A percentile compares a stretch with the other conserved stretches of the same genome.
phyloP scores from a whole-genome alignment of 371 early-diverging fungal genomes.

The Syncephalastrum sp. region DNA sequence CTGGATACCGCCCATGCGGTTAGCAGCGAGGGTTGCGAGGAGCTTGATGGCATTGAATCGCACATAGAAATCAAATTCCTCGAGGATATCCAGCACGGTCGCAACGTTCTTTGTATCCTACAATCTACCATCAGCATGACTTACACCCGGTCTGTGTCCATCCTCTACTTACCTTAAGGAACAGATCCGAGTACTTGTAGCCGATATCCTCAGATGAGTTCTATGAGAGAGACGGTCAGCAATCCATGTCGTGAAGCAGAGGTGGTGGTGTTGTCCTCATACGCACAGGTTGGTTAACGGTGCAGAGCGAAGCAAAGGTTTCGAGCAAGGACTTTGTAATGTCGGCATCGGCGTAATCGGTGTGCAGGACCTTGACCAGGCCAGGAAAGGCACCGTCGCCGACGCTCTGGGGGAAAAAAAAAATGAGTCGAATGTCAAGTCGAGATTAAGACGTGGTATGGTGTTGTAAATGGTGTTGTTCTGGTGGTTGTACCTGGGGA shows the following conservation, averaged over 20 bases:
- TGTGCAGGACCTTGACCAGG: constrained; percentile 71
- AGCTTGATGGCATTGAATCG: constrained; percentile 87
- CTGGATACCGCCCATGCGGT: constrained; percentile 71
- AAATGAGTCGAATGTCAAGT: neutral
- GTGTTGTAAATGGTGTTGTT: no score
- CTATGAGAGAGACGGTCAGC: constrained; percentile 15
- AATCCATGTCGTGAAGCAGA: neutral
- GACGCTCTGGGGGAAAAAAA: constrained; percentile 63
- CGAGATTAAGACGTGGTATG: neutral
- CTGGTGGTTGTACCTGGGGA: constrained; percentile 30
- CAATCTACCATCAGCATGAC: neutral
- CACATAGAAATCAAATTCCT: constrained; percentile 91
- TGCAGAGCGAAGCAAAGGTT: constrained; percentile 79
- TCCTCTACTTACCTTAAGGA: constrained; percentile 41
- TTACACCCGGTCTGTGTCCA: neutral
- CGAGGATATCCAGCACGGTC: constrained; percentile 79
- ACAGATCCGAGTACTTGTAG: constrained; percentile 48
- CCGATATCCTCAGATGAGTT: constrained; percentile 39
- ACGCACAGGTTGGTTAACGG: constrained; percentile 40
- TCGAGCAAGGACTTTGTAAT: constrained; percentile 83
- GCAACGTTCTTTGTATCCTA: constrained; percentile 79
- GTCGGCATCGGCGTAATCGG: constrained; percentile 81
- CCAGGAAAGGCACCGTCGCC: constrained; percentile 77
- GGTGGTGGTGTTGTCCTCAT: neutral
- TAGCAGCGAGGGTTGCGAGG: constrained; percentile 70